Evolutionary conservation across 148 eudicot species (phyloP).

Genomic region (Amaranthus hypochondriacus): DNA sequence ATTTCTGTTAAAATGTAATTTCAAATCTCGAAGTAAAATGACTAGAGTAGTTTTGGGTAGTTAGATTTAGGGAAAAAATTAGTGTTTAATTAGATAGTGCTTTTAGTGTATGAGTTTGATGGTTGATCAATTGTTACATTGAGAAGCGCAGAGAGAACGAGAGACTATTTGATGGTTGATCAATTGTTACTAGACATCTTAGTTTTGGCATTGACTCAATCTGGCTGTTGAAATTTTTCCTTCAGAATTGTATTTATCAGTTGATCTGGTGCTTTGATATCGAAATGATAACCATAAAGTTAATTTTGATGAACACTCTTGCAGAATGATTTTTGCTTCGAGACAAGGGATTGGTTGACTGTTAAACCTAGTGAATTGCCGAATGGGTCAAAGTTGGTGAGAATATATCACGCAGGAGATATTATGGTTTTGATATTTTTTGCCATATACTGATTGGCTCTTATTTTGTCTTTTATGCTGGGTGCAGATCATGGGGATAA

Average conservation of each 20-base stretch:
- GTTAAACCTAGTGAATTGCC: slow-evolving; percentile 52
- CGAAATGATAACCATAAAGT: neutral
- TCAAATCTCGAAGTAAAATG: no score
- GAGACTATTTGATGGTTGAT: no score
- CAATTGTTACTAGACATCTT: neutral
- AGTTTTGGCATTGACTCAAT: neutral
- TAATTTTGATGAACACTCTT: slow-evolving; percentile 12
- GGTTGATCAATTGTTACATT: no score
- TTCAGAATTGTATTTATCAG: neutral
- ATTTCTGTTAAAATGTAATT: no score
- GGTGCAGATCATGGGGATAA: slow-evolving; percentile 83
- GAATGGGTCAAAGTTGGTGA: slow-evolving; percentile 51
- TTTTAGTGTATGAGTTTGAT: no score
- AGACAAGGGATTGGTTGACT: slow-evolving; percentile 53
- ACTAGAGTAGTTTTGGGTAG: no score
- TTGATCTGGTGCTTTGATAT: neutral
- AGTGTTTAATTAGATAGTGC: no score
- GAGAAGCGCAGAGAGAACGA: no score
- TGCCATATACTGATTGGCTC: neutral
- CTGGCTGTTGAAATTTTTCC: neutral
- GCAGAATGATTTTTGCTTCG: slow-evolving; percentile 65
- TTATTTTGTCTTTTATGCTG: slow-evolving; percentile 4
- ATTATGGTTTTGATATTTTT: neutral
- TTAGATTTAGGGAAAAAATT: no score
- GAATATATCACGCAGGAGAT: slow-evolving; percentile 4